Base-by-base conservation (phyloP, 1,284 basidiomycete species). In the Ustilago curta region DNA sequence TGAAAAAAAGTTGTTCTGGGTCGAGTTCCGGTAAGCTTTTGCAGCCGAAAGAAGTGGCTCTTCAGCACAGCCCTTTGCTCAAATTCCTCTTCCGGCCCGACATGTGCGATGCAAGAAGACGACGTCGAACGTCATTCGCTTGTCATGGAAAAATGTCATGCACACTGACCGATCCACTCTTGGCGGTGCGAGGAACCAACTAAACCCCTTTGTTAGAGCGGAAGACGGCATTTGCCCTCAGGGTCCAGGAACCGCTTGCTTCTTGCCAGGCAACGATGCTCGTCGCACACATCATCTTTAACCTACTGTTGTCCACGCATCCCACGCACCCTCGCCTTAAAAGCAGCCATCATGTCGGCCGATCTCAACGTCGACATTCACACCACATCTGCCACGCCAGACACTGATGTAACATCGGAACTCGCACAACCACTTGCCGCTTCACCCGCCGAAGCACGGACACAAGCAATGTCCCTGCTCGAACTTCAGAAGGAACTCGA, bases 291-390 rank as follows among this genome's bases (percentile, higher is more conserved):
- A 12, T 25, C 44, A 35, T 23, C 4, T 11, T 9, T 37, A 23
- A 19, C n/a, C 27, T 11, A 44, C 29, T 21, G 25, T 11, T 39
- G n/a, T 23, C 29, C 6, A 43, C 23, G 23, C 21, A 8, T 11
- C 27, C 4, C 23, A 29, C 49, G 29, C n/a, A 16, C 23, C 40
- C 4, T 19, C 43, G 23, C 19, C 37, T 5, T 16, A 25, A 31
- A 12, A 19, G 2, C n/a, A 49, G 37, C 49, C 39, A 39, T n/a
- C 43, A 73, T 73, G 70, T 65, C 70, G 2, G 48, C 54, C 27
- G 65, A 65, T 55, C 56, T 73, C 58, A 58, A 65, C 50, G 42
- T 70, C 27, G 66, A 74, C 48, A 74, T 74, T 18, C 70, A 74
- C 66, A 63, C 37, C 32, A 52, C 54, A 0, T 19, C 55, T 0